These are phyloP conservation scores for Oryza officinalis DNA, from an alignment of 176 grass and related monocot genomes.

Conservation along the genomic window DNA sequence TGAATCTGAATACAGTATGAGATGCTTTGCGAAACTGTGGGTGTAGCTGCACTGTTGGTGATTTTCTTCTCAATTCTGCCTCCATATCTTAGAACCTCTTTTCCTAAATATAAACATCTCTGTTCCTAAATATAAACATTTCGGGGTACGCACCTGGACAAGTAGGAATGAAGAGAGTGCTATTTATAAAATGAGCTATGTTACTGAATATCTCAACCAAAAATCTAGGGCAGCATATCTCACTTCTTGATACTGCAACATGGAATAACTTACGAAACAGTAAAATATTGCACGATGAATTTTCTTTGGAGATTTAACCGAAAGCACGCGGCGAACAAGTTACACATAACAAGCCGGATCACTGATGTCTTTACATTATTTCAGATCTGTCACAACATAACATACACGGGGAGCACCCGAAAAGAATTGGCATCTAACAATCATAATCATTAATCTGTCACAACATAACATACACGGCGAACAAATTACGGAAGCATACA, in stretches of 20 bases:
- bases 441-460: too few relatives aligned
- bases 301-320: not conserved
- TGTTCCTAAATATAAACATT: too few relatives aligned
- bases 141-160: too few relatives aligned
- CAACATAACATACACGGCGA: too few relatives aligned
- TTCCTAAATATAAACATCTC: too few relatives aligned
- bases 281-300: not conserved
- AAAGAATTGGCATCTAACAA: slow-evolving; percentile 36
- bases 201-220: not conserved
- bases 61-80: not conserved
- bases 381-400: not conserved
- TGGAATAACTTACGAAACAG: not conserved
- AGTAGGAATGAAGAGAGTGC: too few relatives aligned
- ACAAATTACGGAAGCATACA: not conserved
- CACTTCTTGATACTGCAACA: too few relatives aligned
- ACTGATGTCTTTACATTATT: not conserved
- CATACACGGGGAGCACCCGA: not conserved
- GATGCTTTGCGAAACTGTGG: not conserved
- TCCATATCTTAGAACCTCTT: not conserved
- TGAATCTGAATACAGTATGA: not conserved
- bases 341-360: not conserved
- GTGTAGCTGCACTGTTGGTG: not conserved
- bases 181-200: too few relatives aligned
- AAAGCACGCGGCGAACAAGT: not conserved
- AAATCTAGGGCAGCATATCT: too few relatives aligned